These are phyloP conservation scores for Colletotrichum nymphaeae DNA, from an alignment of 2,329 filamentous ascomycete species.

Conservation along the genomic window DNA sequence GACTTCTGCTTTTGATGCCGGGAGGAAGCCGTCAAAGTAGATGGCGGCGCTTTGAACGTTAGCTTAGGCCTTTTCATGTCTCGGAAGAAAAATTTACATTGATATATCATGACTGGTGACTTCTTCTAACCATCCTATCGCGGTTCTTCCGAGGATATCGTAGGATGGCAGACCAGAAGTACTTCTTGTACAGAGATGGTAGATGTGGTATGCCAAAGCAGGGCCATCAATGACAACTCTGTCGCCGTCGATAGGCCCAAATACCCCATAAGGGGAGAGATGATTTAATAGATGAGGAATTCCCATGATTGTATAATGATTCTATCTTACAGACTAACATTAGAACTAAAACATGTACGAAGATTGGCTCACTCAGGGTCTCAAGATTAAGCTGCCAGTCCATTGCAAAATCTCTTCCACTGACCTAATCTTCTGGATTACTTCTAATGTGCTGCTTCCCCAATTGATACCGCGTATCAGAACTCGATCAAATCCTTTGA, in stretches of 20 bases:
- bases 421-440: not conserved
- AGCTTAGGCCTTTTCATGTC: not conserved
- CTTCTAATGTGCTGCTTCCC: not conserved
- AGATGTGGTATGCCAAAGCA: constrained; percentile 79
- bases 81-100: constrained; percentile 63
- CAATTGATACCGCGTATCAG: not conserved
- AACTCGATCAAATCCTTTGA: not conserved
- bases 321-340: not conserved
- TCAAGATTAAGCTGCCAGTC: not conserved
- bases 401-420: not conserved
- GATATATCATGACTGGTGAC: constrained; percentile 65
- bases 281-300: constrained; percentile 67
- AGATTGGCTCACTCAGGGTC: too few relatives aligned
- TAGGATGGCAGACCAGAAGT: constrained; percentile 71
- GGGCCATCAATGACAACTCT: constrained; percentile 79
- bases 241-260: constrained; percentile 52
- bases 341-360: not conserved
- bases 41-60: constrained; percentile 67
- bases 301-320: constrained; percentile 59
- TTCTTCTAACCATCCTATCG: constrained; percentile 71
- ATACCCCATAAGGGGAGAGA: constrained; percentile 63
- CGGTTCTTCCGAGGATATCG: constrained; percentile 67
- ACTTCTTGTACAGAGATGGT: constrained; percentile 64
- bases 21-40: constrained; percentile 89
- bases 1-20: constrained; percentile 70